A percentile compares a stretch with the other conserved stretches of the same genome.
Conservation (phyloP, 148 eudicot genomes). For the Beta vulgaris region DNA sequence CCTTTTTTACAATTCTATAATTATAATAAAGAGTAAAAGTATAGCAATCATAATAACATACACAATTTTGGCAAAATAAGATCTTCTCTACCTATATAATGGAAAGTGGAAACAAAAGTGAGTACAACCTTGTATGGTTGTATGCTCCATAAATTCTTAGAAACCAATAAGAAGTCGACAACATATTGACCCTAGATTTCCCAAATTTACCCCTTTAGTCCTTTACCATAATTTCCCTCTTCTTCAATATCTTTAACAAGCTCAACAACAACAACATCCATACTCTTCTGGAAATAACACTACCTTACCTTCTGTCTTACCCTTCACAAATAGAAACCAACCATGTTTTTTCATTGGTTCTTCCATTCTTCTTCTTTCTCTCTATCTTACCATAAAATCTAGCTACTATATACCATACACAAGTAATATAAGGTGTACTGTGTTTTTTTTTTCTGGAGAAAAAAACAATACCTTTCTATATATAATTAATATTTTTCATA, state of each 20-base stretch:
- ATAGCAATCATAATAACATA: not conserved
- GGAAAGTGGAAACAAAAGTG: not conserved
- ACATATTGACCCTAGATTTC: not conserved
- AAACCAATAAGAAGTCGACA: slow-evolving; percentile 10
- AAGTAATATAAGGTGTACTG: too few species aligned
- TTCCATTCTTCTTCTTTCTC: too few species aligned
- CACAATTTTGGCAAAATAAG: slow-evolving; percentile 10
- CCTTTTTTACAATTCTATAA: too few species aligned
- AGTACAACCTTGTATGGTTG: not conserved
- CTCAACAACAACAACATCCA: not conserved
- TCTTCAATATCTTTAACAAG: not conserved
- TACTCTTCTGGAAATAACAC: not conserved
- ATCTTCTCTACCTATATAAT: too few species aligned
- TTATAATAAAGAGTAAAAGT: not conserved
- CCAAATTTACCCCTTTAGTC: slow-evolving; percentile 13
- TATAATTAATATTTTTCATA: too few species aligned
- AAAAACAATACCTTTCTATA: not conserved
- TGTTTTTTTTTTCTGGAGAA: not conserved
- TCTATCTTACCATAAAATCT: not conserved
- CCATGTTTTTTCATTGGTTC: slow-evolving; percentile 23
- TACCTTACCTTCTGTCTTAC: not conserved
- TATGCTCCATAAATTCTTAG: not conserved
- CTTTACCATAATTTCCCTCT: not conserved
- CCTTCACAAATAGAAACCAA: slow-evolving; percentile 26
- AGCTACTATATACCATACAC: too few species aligned